Conservation (phyloP, 257 asterid species). For the Przewalskia tangutica region DNA sequence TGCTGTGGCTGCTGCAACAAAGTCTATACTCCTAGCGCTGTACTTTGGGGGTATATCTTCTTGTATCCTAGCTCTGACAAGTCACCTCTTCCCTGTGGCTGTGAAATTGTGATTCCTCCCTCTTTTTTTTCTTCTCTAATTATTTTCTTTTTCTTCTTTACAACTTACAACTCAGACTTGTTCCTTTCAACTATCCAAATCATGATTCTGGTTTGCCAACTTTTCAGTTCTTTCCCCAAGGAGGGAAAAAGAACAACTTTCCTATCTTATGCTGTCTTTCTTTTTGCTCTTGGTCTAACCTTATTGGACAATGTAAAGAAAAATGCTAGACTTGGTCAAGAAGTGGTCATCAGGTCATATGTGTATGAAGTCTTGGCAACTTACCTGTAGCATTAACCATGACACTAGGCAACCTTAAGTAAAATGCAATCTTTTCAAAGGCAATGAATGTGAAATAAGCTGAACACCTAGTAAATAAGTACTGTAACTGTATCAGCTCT, state of each 20-base stretch:
- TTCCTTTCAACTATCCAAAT: conserved; percentile 21
- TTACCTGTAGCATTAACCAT: not conserved
- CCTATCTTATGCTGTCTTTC: not conserved
- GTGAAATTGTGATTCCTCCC: conserved; percentile 5
- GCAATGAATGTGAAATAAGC: not conserved
- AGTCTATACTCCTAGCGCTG: not conserved
- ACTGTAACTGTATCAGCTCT: not conserved
- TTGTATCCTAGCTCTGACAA: conserved; percentile 1
- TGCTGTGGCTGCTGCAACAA: not conserved
- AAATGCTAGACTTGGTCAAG: not conserved
- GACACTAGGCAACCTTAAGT: not conserved
- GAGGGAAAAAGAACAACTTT: not conserved
- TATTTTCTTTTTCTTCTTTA: conserved; percentile 8
- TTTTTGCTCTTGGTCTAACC: not conserved
- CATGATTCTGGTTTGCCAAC: conserved; percentile 10
- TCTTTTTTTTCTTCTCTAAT: not conserved
- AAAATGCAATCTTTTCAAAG: not conserved
- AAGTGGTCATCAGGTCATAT: not conserved
- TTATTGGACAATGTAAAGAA: not conserved
- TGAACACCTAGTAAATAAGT: not conserved
- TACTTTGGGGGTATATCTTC: not conserved
- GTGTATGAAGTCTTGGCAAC: not conserved
- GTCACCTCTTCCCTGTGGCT: not conserved
- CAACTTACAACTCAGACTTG: conserved; percentile 20
- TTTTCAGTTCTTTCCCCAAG: not conserved